phyloP scores from a whole-genome alignment of 1,139 yeast species.

The Lodderomyces theae region DNA sequence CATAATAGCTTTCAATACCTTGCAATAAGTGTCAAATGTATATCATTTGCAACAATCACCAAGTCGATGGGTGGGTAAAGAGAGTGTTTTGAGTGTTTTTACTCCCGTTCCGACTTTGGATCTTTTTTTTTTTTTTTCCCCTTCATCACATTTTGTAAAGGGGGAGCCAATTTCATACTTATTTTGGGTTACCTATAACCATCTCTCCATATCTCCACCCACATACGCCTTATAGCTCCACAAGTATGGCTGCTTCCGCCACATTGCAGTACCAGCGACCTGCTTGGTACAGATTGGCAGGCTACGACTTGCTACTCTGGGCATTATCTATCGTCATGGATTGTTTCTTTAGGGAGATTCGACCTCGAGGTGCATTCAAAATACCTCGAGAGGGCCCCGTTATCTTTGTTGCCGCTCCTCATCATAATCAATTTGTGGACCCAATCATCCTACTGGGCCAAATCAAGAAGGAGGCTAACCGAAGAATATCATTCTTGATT shows the following conservation, averaged over 20 bases:
- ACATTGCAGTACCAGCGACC: slow-evolving; percentile 13
- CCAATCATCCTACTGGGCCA: slow-evolving; percentile 83
- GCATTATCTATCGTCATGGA: slow-evolving; percentile 43
- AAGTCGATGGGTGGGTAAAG: too few relatives aligned
- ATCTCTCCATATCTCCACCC: background rate
- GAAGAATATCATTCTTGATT: slow-evolving; percentile 75
- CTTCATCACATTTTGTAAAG: too few relatives aligned
- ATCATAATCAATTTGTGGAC: slow-evolving; percentile 94
- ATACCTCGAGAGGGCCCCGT: slow-evolving; percentile 84
- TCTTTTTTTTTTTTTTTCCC: too few relatives aligned
- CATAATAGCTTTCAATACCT: too few relatives aligned
- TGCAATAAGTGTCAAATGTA: too few relatives aligned
- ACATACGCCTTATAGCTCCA: too few relatives aligned
- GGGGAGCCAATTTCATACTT: too few relatives aligned
- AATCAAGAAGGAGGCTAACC: slow-evolving; percentile 64
- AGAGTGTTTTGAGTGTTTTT: too few relatives aligned
- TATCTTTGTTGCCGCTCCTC: slow-evolving; percentile 96
- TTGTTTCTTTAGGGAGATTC: slow-evolving; percentile 81
- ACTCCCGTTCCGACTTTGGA: too few relatives aligned
- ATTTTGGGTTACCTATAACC: slow-evolving; percentile 1
- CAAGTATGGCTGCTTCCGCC: background rate
- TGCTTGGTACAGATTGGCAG: slow-evolving; percentile 34
- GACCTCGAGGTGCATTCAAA: slow-evolving; percentile 87
- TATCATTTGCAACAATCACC: too few relatives aligned
- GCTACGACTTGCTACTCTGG: slow-evolving; percentile 53